These are phyloP conservation scores for Betula pendula DNA, from an alignment of 306 rosid species.

Conservation along the genomic window DNA sequence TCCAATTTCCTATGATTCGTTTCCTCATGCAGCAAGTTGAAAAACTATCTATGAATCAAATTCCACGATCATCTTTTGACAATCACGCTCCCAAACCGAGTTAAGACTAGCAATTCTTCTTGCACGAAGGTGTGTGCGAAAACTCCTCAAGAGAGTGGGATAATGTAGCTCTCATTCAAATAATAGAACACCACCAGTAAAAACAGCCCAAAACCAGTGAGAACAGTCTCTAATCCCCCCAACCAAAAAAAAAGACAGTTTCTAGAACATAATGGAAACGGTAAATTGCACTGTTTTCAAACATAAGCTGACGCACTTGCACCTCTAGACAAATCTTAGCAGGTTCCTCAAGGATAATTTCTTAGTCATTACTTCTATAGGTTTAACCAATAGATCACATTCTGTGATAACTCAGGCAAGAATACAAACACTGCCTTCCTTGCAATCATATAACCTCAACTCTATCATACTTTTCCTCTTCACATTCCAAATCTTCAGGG, in stretches of 20 bases:
- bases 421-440: conserved; percentile 16
- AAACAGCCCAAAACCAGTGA: too few relatives aligned
- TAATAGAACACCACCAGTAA: too few relatives aligned
- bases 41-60: too few relatives aligned
- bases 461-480: conserved; percentile 21
- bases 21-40: too few relatives aligned
- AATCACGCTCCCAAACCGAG: too few relatives aligned
- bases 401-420: conserved; percentile 26
- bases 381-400: conserved; percentile 34
- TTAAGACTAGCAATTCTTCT: too few relatives aligned
- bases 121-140: too few relatives aligned
- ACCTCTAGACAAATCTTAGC: not conserved
- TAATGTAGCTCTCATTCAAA: too few relatives aligned
- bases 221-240: too few relatives aligned
- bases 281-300: not conserved
- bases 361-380: conserved; percentile 5
- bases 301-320: conserved; percentile 1
- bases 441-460: conserved; percentile 33
- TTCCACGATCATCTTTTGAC: too few relatives aligned
- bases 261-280: not conserved
- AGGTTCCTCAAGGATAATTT: conserved; percentile 18
- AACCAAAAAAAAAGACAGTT: not conserved
- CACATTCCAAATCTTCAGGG: conserved; percentile 25
- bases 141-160: too few relatives aligned
- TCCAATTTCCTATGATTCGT: too few relatives aligned